A percentile compares a stretch with the other conserved stretches of the same genome.
Conservation (phyloP, 2,329 filamentous ascomycete species). For the Phaeosphaeriaceae sp. region DNA sequence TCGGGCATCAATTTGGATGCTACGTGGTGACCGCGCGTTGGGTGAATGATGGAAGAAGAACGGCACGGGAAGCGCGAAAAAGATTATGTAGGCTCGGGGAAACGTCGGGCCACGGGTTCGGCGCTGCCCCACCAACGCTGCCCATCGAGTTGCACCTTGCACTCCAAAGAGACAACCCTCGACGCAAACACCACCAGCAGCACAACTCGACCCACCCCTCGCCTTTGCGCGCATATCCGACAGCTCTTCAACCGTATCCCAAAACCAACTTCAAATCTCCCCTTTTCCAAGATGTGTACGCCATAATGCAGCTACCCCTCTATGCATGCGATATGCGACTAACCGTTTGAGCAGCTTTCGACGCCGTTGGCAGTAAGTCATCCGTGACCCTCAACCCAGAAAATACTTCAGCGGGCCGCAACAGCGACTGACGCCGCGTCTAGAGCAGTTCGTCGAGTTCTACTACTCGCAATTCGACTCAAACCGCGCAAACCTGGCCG, state of each 20-base stretch:
- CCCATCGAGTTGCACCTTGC: neutral
- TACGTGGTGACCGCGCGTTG: constrained; percentile 6
- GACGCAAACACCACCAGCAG: constrained; percentile 28
- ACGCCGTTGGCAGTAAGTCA: constrained; percentile 51
- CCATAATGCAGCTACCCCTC: constrained; percentile 18
- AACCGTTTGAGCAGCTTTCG: constrained; percentile 19
- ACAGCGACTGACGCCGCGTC: constrained; percentile 21
- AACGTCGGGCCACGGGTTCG: constrained; percentile 24
- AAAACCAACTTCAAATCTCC: neutral
- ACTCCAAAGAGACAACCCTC: constrained; percentile 2
- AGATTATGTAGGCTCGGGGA: constrained; percentile 24
- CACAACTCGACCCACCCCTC: constrained; percentile 9
- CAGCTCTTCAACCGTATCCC: neutral
- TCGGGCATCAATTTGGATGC: constrained; percentile 6
- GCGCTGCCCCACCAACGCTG: constrained; percentile 38
- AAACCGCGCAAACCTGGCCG: constrained; percentile 68
- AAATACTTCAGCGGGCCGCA: neutral
- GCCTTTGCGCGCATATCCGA: constrained; percentile 13
- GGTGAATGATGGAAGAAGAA: constrained; percentile 1
- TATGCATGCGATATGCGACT: constrained; percentile 12
- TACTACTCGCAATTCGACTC: constrained; percentile 90
- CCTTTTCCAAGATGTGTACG: constrained; percentile 25
- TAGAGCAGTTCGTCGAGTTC: constrained; percentile 86
- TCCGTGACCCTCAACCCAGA: neutral
- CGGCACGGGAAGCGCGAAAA: constrained; percentile 8